Conservation (phyloP, 2,329 filamentous ascomycete genomes). For the Lasiodiplodia gonubiensis region DNA sequence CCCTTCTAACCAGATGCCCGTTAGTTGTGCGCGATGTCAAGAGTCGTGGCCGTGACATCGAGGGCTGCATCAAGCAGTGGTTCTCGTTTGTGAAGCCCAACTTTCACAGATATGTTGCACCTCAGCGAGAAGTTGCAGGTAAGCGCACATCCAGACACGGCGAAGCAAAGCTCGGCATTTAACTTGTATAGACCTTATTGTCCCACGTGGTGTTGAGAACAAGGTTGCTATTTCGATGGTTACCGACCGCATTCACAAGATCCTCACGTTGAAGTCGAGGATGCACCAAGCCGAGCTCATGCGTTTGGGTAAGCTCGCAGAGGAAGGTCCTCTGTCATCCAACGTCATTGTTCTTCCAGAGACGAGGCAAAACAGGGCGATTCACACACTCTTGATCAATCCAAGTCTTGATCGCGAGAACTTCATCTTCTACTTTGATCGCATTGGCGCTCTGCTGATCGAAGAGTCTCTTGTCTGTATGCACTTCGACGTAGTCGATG, state of each 20-base stretch:
- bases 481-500: conserved; percentile 66
- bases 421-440: conserved; percentile 97
- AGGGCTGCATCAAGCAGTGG: conserved; percentile 98
- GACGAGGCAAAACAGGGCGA: conserved; percentile 80
- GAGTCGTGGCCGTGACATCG: conserved; percentile 87
- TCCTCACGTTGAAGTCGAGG: conserved; percentile 82
- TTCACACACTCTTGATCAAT: conserved; percentile 89
- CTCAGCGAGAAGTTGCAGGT: conserved; percentile 85
- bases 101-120: conserved; percentile 91
- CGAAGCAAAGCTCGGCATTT: neutral
- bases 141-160: conserved; percentile 36
- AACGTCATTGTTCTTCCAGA: conserved; percentile 76
- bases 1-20: conserved; percentile 29
- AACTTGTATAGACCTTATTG: conserved; percentile 74
- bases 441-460: conserved; percentile 81
- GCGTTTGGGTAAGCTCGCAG: conserved; percentile 73
- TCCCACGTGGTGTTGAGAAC: conserved; percentile 94
- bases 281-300: conserved; percentile 80
- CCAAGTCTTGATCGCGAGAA: conserved; percentile 81
- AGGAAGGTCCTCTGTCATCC: conserved; percentile 73
- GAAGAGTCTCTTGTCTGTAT: conserved; percentile 64
- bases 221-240: conserved; percentile 94
- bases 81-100: conserved; percentile 96
- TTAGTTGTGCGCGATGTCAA: conserved; percentile 84
- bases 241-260: conserved; percentile 88